Conservation (phyloP, 2,329 filamentous ascomycete genomes). For the Penicillium sp. region DNA sequence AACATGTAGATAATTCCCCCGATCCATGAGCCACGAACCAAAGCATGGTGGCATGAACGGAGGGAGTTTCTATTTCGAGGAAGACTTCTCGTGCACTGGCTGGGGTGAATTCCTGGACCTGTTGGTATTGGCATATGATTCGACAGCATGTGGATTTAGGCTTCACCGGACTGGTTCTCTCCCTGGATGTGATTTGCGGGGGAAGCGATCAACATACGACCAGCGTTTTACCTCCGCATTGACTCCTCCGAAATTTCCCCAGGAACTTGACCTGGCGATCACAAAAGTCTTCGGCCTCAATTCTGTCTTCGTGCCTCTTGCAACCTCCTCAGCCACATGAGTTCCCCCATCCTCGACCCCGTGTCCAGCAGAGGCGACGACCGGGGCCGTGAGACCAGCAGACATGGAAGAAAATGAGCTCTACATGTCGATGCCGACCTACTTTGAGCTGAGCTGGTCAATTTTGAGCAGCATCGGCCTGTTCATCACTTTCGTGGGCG, state of each 20-base stretch:
- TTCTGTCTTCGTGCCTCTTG: not conserved
- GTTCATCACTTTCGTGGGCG: conserved; percentile 9
- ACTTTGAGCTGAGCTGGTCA: conserved; percentile 17
- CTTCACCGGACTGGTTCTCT: not conserved
- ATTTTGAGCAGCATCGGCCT: conserved; percentile 18
- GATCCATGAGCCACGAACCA: not conserved
- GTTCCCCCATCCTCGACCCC: not conserved
- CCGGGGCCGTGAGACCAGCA: not conserved
- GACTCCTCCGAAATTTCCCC: not conserved
- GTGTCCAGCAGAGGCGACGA: not conserved
- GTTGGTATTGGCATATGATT: not conserved
- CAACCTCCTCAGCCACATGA: not conserved
- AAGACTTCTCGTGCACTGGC: not conserved
- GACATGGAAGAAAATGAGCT: conserved; percentile 5
- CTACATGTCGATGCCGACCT: not conserved
- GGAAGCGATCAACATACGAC: not conserved
- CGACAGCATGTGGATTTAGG: not conserved
- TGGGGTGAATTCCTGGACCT: not conserved
- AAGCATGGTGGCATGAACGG: not conserved
- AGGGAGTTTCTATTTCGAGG: not conserved
- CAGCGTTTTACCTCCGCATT: conserved; percentile 11
- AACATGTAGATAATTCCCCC: not conserved
- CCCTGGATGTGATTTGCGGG: conserved; percentile 6
- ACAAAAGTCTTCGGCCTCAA: not conserved
- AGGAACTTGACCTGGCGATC: not conserved